Evolutionary conservation across 176 grass and related monocot species (phyloP).

Genomic region (Ampelocalamus luodianensis): DNA sequence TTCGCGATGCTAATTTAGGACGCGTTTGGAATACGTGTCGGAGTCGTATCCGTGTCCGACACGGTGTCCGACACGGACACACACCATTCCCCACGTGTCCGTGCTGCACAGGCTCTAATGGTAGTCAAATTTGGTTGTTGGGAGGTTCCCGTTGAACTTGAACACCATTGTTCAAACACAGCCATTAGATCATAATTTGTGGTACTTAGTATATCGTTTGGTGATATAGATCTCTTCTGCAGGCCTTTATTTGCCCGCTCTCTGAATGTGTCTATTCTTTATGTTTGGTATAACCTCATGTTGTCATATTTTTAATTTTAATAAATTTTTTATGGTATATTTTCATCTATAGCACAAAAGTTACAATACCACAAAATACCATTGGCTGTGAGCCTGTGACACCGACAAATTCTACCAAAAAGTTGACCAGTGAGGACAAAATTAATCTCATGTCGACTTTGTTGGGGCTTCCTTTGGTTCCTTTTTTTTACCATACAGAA

Average conservation of each 20-base stretch:
- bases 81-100: too few relatives aligned
- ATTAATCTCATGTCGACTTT: neutral
- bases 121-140: constrained; percentile 11
- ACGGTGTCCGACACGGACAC: too few relatives aligned
- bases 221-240: constrained; percentile 6
- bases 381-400: neutral
- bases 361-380: neutral
- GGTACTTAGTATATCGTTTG: neutral
- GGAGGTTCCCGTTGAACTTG: neutral
- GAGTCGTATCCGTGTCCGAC: too few relatives aligned
- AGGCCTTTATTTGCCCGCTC: neutral
- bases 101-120: too few relatives aligned
- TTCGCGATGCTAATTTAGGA: too few relatives aligned
- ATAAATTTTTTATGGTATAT: constrained; percentile 11
- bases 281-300: neutral
- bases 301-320: neutral
- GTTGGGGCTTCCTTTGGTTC: neutral
- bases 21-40: too few relatives aligned
- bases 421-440: neutral
- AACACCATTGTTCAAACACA: constrained; percentile 3
- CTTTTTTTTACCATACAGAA: neutral
- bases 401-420: neutral
- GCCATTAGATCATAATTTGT: neutral
- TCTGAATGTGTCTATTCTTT: neutral
- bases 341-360: neutral